These are phyloP conservation scores for Panicum miliaceum DNA, from an alignment of 176 grass and related monocot genomes.

Conservation along the genomic window DNA sequence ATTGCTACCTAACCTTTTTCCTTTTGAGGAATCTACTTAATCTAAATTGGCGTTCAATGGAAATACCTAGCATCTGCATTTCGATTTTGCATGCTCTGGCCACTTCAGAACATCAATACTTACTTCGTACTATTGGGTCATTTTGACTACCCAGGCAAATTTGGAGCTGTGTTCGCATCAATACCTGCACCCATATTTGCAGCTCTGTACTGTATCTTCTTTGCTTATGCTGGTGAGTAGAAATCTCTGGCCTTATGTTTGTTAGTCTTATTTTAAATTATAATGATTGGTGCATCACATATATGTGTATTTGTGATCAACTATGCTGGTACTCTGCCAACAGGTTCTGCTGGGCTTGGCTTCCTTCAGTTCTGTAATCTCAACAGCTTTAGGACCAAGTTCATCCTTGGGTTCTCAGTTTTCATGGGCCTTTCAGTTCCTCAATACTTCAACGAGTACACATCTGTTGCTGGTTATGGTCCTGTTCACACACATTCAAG, in stretches of 20 bases:
- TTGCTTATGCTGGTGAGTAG: conserved; percentile 92
- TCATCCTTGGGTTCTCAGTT: conserved; percentile 94
- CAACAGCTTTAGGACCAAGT: conserved; percentile 96
- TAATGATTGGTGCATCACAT: not conserved
- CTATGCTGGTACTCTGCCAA: conserved; percentile 36
- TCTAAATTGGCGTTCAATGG: not conserved
- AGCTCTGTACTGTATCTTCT: conserved; percentile 97
- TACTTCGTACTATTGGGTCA: not conserved
- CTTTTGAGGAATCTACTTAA: not conserved
- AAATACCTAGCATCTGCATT: not conserved
- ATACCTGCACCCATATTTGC: conserved; percentile 95
- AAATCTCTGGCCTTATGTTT: conserved; percentile 18
- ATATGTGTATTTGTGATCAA: conserved; percentile 31
- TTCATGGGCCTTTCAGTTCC: conserved; percentile 98
- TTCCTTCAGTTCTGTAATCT: conserved; percentile 99
- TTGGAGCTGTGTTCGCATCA: conserved; percentile 98
- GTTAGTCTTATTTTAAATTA: not conserved
- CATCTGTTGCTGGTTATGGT: conserved; percentile 90
- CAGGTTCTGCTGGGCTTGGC: conserved; percentile 84
- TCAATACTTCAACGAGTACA: conserved; percentile 99
- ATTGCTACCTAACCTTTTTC: not conserved
- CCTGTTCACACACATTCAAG: conserved; percentile 84
- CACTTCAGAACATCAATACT: not conserved
- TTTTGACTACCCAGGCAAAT: conserved; percentile 76
- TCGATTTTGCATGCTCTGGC: conserved; percentile 13